Evolutionary conservation across 768 basidiomycete species (phyloP), one percentile per base, ranked within the genome.

Genomic region (Lentinula guzmanii): DNA sequence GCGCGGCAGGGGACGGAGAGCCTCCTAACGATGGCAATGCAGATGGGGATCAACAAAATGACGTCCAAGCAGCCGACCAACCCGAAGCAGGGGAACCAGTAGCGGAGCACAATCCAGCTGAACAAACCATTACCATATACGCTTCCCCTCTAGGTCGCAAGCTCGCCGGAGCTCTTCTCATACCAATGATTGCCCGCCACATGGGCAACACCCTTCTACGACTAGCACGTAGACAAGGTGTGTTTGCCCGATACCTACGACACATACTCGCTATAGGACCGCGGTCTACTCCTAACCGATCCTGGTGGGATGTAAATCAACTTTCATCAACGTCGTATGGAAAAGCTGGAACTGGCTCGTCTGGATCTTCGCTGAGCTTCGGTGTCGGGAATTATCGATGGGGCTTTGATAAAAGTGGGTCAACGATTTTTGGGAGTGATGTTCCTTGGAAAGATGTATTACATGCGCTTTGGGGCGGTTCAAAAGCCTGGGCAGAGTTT

Each of bases 141-240:
- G 79, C 82, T 16, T 76, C 82, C 16, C 85, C 86, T 0, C 67
- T 90, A 3, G 90, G 89, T 1, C 82, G 89, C 11, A 74, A 83
- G 66, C 71, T 92, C 52, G 87, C 86, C 21, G 89, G 90, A 3
- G 88, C 90, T 0, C 72, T 92, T 16, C 73, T 87, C 61, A 77
- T 89, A 55, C 90, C 90, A 0, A 79, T 80, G 7, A 83, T 92
- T 64, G 81, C 90, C 21, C 83, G 75, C 52, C 65, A 76, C 51
- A 89, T 90, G 87, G 90, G 90, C 0, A 67, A 73, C 9, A 64
- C 89, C 13, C 77, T 92, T 3, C 72, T 83, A 42, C 77, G 76
- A 24, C 67, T 89, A 4, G 84, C 90, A 24, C 76, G 58, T 75
- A 74, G 60, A 80, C 81, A 31, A 18, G 35, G 45, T 16, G 55